A percentile compares a stretch with the other conserved stretches of the same genome.
These are phyloP conservation scores for Moelleriella libera DNA, from an alignment of 2,329 filamentous ascomycete genomes.

Conservation along the genomic window DNA sequence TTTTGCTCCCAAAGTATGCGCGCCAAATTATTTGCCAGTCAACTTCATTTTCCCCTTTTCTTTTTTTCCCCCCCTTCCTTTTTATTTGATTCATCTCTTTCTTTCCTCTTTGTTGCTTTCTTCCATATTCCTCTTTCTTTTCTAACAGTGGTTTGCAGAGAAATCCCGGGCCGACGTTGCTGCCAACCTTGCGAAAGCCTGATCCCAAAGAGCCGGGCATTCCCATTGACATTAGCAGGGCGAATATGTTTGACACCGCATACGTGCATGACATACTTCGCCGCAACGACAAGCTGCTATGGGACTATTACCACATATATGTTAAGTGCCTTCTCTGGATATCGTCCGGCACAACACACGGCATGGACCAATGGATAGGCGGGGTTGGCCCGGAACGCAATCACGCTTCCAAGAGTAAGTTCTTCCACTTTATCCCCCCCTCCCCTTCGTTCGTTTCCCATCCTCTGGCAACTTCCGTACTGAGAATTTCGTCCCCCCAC, in stretches of 20 bases:
- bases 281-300: slow-evolving; percentile 18
- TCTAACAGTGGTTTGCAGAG: slow-evolving; percentile 2
- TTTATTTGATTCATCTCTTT: too few species aligned
- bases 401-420: slow-evolving; percentile 12
- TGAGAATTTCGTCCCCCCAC: neutral
- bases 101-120: neutral
- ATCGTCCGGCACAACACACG: slow-evolving; percentile 20
- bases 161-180: slow-evolving; percentile 7
- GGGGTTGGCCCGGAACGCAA: slow-evolving; percentile 18
- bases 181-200: slow-evolving; percentile 7
- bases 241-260: slow-evolving; percentile 30
- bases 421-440: neutral
- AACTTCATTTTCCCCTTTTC: too few species aligned
- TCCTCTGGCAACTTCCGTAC: neutral
- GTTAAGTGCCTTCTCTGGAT: slow-evolving; percentile 18
- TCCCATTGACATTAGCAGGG: slow-evolving; percentile 25
- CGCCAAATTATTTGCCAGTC: neutral
- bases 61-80: neutral
- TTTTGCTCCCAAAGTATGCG: slow-evolving; percentile 21
- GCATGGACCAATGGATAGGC: slow-evolving; percentile 27
- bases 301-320: slow-evolving; percentile 26
- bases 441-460: neutral
- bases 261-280: slow-evolving; percentile 27
- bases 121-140: neutral
- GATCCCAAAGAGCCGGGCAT: slow-evolving; percentile 15